A percentile compares a stretch with the other conserved stretches of the same genome.
These are phyloP conservation scores for Quercus cerris DNA, from an alignment of 306 rosid species.

Conservation along the genomic window DNA sequence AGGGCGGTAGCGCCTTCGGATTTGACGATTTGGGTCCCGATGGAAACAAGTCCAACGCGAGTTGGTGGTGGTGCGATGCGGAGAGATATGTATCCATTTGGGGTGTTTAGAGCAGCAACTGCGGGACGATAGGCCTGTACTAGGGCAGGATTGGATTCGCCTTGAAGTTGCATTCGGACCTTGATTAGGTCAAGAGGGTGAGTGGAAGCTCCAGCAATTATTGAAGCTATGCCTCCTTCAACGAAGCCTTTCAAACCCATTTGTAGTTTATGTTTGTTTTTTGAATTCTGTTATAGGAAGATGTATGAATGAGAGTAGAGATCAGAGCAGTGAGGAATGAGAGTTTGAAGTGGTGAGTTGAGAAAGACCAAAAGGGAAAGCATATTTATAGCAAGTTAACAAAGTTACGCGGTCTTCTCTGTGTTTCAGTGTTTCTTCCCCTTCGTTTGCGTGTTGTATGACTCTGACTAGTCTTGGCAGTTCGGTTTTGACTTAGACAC, in stretches of 20 bases:
- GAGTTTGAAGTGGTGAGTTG: background rate
- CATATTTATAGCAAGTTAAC: background rate
- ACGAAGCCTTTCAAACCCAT: conserved; percentile 18
- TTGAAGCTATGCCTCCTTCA: conserved; percentile 17
- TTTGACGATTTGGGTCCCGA: background rate
- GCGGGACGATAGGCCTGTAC: background rate
- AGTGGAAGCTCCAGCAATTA: conserved; percentile 11
- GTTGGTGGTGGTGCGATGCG: background rate
- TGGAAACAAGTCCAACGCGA: background rate
- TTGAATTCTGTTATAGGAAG: too few species aligned
- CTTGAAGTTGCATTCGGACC: conserved; percentile 19
- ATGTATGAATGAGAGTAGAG: background rate
- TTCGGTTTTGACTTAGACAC: too few species aligned
- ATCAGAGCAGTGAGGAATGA: background rate
- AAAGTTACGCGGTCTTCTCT: too few species aligned
- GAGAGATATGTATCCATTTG: background rate
- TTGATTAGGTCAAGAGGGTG: conserved; percentile 18
- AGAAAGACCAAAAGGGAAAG: background rate
- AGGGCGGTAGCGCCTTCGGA: conserved; percentile 1
- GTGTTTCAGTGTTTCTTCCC: too few species aligned
- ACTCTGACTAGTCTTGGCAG: too few species aligned
- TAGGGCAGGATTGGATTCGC: background rate
- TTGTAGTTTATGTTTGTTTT: too few species aligned
- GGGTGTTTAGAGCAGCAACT: background rate
- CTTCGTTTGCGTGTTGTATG: too few species aligned